Base-by-base conservation (phyloP, 2,329 filamentous ascomycete species). In the Aspergillaceae sp. region DNA sequence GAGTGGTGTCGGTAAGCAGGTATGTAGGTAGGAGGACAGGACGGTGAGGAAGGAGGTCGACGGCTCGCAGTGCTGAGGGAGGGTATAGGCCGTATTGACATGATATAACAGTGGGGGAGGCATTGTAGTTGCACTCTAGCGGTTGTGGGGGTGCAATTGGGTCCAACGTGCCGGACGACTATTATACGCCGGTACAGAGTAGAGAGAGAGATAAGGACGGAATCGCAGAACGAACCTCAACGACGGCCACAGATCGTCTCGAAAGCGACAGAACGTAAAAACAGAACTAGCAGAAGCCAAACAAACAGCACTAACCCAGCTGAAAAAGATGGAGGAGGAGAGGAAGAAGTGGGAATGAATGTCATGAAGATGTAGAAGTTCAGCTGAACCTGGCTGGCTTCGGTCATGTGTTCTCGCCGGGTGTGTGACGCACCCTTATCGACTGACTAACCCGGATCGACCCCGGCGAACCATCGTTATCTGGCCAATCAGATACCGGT, bases 1-100 rank as follows among this genome's bases (percentile, higher is more conserved):
- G 45, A 83, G 73, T 45, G 76, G 74, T 11, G 79, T 82, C 8
- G 82, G 82, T 40, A 84, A 67, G 65, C 82, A 85, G 51, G 74
- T 76, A 56, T 80, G 75, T 51, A 84, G 74, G 44, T 75, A 70
- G 6, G 75, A 73, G 49, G 81, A 84, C 51, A 84, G 60, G 28
- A 68, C 65, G 42, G 72, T 63, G 35, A 84, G 72, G 56, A 83
- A 75, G 36, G 74, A 70, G 54, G 73, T 78, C 2, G 74, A 71
- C 8, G 82, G 82, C 50, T 77, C 72, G 68, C 82, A 85, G 61
- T 79, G 74, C 3, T 70, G 68, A 26, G 80, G 80, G 48, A 82
- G 65, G 8, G 26, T 36, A 36, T n/a, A 19, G 27, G 36, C 36
- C 37, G 54, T 45, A 43, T 56, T 42, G 40, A 61, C 43, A 44